Conservation (phyloP, 805 yeast genomes). For the Candida sakaeoensis region DNA sequence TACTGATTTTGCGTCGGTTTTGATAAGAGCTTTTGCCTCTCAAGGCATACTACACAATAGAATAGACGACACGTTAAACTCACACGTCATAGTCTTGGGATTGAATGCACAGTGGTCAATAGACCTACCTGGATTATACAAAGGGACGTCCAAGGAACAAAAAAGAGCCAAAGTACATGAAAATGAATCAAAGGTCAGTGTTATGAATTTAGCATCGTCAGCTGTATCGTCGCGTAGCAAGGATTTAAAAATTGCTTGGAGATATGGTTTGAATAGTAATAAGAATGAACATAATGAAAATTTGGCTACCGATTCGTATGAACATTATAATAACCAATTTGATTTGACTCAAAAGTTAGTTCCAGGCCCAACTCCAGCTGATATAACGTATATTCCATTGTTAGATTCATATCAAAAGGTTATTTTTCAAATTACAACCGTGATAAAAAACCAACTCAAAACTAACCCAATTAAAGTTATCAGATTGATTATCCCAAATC, state of each 20-base stretch:
- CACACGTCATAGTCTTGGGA: slow-evolving; percentile 66
- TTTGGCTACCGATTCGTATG: slow-evolving; percentile 25
- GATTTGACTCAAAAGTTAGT: slow-evolving; percentile 70
- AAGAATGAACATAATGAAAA: slow-evolving; percentile 10
- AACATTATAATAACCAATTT: slow-evolving; percentile 61
- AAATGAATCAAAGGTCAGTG: slow-evolving; percentile 63
- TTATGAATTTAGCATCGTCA: slow-evolving; percentile 47
- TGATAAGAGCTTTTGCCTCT: slow-evolving; percentile 66
- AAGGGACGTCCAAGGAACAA: slow-evolving; percentile 63
- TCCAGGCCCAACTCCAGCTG: slow-evolving; percentile 64
- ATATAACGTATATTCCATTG: slow-evolving; percentile 53
- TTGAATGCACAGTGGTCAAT: slow-evolving; percentile 55
- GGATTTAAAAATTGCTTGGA: slow-evolving; percentile 84
- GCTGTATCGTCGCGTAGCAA: slow-evolving; percentile 10
- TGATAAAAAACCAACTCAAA: slow-evolving; percentile 31
- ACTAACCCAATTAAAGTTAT: slow-evolving; percentile 47
- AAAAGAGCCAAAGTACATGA: slow-evolving; percentile 55
- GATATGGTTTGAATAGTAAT: slow-evolving; percentile 58
- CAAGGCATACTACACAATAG: slow-evolving; percentile 73
- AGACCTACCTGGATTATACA: slow-evolving; percentile 73
- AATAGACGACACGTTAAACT: slow-evolving; percentile 37
- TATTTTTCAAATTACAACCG: slow-evolving; percentile 40
- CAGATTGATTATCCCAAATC: slow-evolving; percentile 70
- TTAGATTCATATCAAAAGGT: slow-evolving; percentile 18
- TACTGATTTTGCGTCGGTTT: slow-evolving; percentile 77